Evolutionary conservation across 23 red algal genomes (phyloP).

Genomic region (Pyropia yezoensis): DNA sequence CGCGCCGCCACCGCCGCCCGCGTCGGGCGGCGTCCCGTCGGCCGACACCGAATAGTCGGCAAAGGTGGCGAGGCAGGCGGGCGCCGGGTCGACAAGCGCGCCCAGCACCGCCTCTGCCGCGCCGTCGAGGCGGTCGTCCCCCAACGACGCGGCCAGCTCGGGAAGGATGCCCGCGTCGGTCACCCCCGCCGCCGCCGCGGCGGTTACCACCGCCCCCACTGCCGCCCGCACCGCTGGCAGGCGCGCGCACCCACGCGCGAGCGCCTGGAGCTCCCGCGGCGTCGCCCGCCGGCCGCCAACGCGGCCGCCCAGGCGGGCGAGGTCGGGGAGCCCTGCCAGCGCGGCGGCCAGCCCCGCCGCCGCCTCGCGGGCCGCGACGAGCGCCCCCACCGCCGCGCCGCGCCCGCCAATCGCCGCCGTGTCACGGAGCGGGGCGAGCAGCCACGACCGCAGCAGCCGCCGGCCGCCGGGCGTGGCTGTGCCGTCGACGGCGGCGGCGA

Average conservation of each 20-base stretch:
- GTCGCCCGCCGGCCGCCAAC: conserved; percentile 47
- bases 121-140: conserved; percentile 8
- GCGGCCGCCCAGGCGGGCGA: conserved; percentile 65
- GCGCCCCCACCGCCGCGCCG: conserved; percentile 30
- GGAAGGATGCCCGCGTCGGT: conserved; percentile 2
- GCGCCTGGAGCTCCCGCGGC: conserved; percentile 56
- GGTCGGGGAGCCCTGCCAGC: conserved; percentile 45
- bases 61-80: conserved; percentile 9
- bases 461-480: conserved; percentile 75
- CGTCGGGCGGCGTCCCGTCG: conserved; percentile 6
- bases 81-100: conserved; percentile 29
- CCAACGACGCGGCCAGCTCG: conserved; percentile 3
- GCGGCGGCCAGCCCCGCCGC: conserved; percentile 13
- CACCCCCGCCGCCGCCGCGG: background rate
- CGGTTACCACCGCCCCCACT: conserved; percentile 1
- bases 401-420: conserved; percentile 22
- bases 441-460: conserved; percentile 67
- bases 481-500: conserved; percentile 70
- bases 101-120: conserved; percentile 7
- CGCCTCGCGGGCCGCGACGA: conserved; percentile 14
- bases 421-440: conserved; percentile 40
- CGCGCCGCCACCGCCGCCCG: conserved; percentile 12
- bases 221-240: conserved; percentile 34
- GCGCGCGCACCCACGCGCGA: conserved; percentile 50
- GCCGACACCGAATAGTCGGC: no score